A percentile compares a stretch with the other conserved stretches of the same genome.
Evolutionary conservation across 257 asterid species (phyloP).

Genomic region (Schizonepeta tenuifolia): DNA sequence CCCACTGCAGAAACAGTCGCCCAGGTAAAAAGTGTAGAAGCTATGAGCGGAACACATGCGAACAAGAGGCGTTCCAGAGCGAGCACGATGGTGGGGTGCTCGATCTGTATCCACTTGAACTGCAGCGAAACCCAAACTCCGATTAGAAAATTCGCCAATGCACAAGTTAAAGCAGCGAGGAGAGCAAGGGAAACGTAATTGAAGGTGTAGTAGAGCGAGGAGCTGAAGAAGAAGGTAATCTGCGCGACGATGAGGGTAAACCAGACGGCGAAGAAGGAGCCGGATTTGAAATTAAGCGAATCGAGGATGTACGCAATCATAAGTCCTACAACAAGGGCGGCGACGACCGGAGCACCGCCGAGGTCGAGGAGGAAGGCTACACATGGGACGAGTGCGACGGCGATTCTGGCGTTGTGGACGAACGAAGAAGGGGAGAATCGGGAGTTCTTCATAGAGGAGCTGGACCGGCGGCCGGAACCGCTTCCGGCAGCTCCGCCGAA

Average conservation of each 20-base stretch:
- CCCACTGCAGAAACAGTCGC: slow-evolving; percentile 95
- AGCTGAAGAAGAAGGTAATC: slow-evolving; percentile 80
- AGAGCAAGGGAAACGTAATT: slow-evolving; percentile 56
- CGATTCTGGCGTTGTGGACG: slow-evolving; percentile 77
- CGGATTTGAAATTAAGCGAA: slow-evolving; percentile 78
- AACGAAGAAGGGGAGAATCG: slow-evolving; percentile 72
- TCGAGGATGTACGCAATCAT: slow-evolving; percentile 94
- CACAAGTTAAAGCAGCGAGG: slow-evolving; percentile 69
- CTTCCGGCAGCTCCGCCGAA: slow-evolving; percentile 34
- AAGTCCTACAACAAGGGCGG: slow-evolving; percentile 70
- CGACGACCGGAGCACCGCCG: slow-evolving; percentile 95
- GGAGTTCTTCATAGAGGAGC: slow-evolving; percentile 58
- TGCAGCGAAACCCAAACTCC: slow-evolving; percentile 97
- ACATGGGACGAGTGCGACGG: slow-evolving; percentile 80
- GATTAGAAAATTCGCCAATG: slow-evolving; percentile 74
- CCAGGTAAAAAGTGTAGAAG: slow-evolving; percentile 86
- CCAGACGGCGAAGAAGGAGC: slow-evolving; percentile 94
- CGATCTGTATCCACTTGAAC: slow-evolving; percentile 97
- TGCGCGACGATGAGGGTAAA: slow-evolving; percentile 82
- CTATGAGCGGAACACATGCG: slow-evolving; percentile 78
- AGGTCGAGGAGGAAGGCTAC: slow-evolving; percentile 93
- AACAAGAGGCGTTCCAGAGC: slow-evolving; percentile 89
- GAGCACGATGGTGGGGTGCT: slow-evolving; percentile 83
- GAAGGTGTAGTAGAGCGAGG: slow-evolving; percentile 61
- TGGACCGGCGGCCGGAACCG: slow-evolving; percentile 42